phyloP scores from a whole-genome alignment of 768 basidiomycete genomes.

The Termitomyces sp. region DNA sequence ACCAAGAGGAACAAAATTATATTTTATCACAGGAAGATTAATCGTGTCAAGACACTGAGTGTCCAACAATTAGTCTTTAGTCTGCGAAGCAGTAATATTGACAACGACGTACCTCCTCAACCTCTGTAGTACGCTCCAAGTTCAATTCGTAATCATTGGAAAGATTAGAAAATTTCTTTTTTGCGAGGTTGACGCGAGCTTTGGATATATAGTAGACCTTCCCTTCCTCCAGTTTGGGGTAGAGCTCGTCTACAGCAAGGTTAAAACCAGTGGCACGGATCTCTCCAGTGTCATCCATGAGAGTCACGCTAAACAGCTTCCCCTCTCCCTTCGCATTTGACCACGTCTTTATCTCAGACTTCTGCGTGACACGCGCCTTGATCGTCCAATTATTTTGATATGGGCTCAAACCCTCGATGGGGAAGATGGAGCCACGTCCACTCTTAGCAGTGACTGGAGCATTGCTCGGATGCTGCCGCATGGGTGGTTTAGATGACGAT shows the following conservation, averaged over 20 bases:
- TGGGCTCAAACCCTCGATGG: constrained; percentile 92
- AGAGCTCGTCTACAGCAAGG: constrained; percentile 75
- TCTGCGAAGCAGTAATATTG: not conserved
- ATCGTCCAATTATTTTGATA: constrained; percentile 99
- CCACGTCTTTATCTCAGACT: constrained; percentile 87
- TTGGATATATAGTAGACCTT: constrained; percentile 92
- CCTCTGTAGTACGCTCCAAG: constrained; percentile 79
- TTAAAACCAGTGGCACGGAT: constrained; percentile 94
- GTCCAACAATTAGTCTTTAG: constrained; percentile 6
- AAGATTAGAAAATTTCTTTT: constrained; percentile 92
- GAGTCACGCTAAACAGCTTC: constrained; percentile 86
- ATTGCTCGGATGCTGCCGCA: constrained; percentile 17
- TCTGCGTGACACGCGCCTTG: constrained; percentile 89
- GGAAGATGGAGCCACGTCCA: constrained; percentile 47
- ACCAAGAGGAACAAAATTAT: constrained; percentile 70
- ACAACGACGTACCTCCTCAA: constrained; percentile 66
- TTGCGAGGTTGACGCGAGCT: constrained; percentile 90
- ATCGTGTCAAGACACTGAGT: constrained; percentile 76
- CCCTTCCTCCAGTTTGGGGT: constrained; percentile 82
- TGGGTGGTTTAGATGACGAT: constrained; percentile 17
- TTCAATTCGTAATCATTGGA: constrained; percentile 91
- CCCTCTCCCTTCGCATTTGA: constrained; percentile 90
- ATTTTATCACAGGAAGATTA: constrained; percentile 79
- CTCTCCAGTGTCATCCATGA: constrained; percentile 94
- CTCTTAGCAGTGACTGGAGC: constrained; percentile 11